Conservation (phyloP, 106 monocot species). For the Narthecium ossifragum region DNA sequence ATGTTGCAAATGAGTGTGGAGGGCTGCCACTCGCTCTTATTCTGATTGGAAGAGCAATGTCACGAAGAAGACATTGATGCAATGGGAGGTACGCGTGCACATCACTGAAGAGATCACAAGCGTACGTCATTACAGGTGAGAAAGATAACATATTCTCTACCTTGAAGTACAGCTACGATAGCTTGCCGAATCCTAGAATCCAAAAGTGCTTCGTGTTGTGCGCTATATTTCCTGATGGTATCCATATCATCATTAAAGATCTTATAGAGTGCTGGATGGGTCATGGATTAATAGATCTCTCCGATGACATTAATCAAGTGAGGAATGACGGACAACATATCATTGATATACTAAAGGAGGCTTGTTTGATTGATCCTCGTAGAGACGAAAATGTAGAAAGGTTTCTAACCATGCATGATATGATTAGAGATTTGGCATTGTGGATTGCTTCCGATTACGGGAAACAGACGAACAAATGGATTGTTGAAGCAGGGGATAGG, state of each 20-base stretch:
- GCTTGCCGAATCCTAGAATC: neutral
- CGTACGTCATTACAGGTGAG: neutral
- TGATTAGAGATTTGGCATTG: conserved; percentile 12
- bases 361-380: conserved; percentile 5
- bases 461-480: neutral
- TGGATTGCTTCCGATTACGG: neutral
- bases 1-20: conserved; percentile 11
- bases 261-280: conserved; percentile 20
- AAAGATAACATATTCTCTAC: neutral
- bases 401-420: conserved; percentile 3
- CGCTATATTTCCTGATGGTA: conserved; percentile 10
- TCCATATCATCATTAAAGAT: neutral
- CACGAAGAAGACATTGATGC: neutral
- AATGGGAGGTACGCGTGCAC: neutral
- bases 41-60: conserved; percentile 8
- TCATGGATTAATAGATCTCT: neutral
- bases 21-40: conserved; percentile 22
- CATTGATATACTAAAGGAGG: neutral
- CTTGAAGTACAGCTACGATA: conserved; percentile 26
- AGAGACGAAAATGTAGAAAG: neutral
- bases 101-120: neutral
- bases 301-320: neutral
- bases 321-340: neutral
- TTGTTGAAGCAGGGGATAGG: no score
- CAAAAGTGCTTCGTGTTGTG: neutral